Evolutionary conservation across 2,329 filamentous ascomycete species (phyloP), one percentile per base, ranked within the genome.

Genomic region (Tolypocladium sp.): DNA sequence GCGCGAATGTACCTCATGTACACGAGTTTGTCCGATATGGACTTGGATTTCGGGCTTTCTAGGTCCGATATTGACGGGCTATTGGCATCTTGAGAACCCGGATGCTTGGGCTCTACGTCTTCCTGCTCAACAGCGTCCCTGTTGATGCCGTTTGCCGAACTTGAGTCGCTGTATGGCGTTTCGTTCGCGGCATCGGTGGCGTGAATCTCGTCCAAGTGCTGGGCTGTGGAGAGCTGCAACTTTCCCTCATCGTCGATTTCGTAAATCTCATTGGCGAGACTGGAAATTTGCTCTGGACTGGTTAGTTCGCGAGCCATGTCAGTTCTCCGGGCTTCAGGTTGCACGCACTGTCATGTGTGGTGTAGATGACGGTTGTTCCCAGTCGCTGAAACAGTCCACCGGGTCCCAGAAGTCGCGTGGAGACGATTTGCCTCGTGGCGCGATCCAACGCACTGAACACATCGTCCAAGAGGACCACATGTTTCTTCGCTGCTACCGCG

Each of bases 381-480:
- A 22, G 35, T 22, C 41, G 37, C 40, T 52, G 46, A 8, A 60
- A 52, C 5, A 60, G 22, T 4, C 58, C 58, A 15, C 40, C 10
- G 1, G 27, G n/a, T 4, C 58, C 56, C 22, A 60, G 41, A 12
- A 60, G 37, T 17, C 27, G 37, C 22, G 38, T 27, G 33, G 42
- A 60, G 6, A 58, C 30, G 15, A 9, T 20, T 22, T 38, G 20
- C 17, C 33, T 22, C 22, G 55, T 60, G 27, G 15, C 15, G 12
- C 41, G 33, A 44, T 60, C 58, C 17, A 60, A 33, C 7, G 55
- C 58, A 40, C 55, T 57, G 25, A 60, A 60, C 2, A 35, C 51
- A 35, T 53, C 51, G 15, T 53, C 51, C 25, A 53, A 20, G 13
- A 53, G 30, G 8, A 53, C 51, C 13, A 53, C 17, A n/a, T 12